Evolutionary conservation across 306 rosid genomes (phyloP).

Genomic region (Sicyos edulis): DNA sequence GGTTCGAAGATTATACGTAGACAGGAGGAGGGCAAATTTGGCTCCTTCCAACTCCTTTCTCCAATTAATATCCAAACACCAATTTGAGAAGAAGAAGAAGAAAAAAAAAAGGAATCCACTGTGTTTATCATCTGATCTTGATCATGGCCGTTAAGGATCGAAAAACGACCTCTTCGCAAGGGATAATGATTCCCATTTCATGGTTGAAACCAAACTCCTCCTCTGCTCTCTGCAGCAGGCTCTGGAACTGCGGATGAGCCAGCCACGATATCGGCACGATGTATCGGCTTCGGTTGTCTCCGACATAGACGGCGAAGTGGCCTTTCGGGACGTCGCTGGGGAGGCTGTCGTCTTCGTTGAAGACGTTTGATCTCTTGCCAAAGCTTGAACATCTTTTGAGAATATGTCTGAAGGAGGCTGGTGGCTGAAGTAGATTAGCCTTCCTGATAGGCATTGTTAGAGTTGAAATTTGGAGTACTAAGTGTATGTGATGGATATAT

Average conservation of each 20-base stretch:
- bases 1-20: background rate
- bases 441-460: constrained; percentile 44
- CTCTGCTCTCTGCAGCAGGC: constrained; percentile 64
- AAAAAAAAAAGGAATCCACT: background rate
- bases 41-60: constrained; percentile 17
- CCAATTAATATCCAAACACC: background rate
- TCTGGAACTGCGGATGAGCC: constrained; percentile 62
- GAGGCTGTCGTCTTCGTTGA: constrained; percentile 40
- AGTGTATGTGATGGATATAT: background rate
- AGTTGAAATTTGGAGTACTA: background rate
- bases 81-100: background rate
- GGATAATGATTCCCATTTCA: constrained; percentile 83
- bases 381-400: constrained; percentile 75
- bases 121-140: constrained; percentile 9
- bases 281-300: constrained; percentile 68
- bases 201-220: constrained; percentile 90
- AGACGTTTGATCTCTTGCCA: constrained; percentile 48
- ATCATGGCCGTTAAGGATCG: constrained; percentile 55
- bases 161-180: constrained; percentile 76
- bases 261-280: constrained; percentile 83
- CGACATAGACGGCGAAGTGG: constrained; percentile 88
- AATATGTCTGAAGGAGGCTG: constrained; percentile 57
- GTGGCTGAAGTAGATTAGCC: constrained; percentile 55
- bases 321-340: constrained; percentile 90
- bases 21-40: constrained; percentile 17